Conservation (phyloP, 2,329 filamentous ascomycete species). For the Sporothrix protearum region DNA sequence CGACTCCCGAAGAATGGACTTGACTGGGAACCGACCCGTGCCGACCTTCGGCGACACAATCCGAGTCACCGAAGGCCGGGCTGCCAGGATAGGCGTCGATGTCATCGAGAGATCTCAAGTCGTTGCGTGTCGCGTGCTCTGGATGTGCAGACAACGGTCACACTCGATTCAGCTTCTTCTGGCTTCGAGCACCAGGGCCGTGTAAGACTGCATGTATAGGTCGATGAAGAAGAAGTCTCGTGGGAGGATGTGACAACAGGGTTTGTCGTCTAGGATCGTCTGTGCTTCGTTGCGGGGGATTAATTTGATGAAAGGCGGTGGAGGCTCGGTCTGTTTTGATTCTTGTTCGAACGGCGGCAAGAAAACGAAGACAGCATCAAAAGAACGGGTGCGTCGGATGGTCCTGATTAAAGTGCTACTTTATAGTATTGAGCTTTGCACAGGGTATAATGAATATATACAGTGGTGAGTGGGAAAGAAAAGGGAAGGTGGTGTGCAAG, state of each 20-base stretch:
- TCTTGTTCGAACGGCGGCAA: neutral
- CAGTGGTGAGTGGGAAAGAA: neutral
- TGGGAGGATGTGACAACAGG: neutral
- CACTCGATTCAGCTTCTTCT: neutral
- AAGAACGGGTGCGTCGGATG: neutral
- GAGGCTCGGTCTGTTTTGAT: neutral
- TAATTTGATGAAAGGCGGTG: neutral
- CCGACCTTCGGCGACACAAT: slow-evolving; percentile 7
- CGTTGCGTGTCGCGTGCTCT: slow-evolving; percentile 7
- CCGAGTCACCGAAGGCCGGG: neutral
- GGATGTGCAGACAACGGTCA: neutral
- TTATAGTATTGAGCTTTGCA: neutral
- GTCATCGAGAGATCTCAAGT: slow-evolving; percentile 18
- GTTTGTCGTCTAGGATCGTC: neutral
- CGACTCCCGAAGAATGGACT: slow-evolving; percentile 25
- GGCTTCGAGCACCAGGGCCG: neutral
- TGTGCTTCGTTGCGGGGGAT: slow-evolving; percentile 1
- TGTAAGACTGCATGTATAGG: neutral
- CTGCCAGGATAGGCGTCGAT: slow-evolving; percentile 10
- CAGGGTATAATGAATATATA: neutral
- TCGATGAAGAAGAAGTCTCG: neutral
- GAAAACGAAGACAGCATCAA: neutral
- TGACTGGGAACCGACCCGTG: slow-evolving; percentile 23
- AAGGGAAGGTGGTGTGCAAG: neutral
- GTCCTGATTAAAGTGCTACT: neutral